Evolutionary conservation across 2,329 filamentous ascomycete genomes (phyloP).

Genomic region (Botrytis aclada): DNA sequence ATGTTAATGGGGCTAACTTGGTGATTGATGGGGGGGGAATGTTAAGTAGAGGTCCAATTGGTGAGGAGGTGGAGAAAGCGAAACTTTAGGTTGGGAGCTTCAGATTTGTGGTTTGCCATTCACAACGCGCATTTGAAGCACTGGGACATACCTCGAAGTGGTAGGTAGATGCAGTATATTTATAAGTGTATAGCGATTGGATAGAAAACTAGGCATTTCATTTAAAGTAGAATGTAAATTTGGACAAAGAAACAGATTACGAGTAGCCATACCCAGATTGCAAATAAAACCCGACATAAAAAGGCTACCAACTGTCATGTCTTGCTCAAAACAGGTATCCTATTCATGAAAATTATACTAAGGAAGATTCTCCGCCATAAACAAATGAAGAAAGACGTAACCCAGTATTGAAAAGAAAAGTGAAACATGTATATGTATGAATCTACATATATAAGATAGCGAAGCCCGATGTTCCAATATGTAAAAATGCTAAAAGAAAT

Average conservation of each 20-base stretch:
- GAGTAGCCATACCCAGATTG: neutral
- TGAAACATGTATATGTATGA: neutral
- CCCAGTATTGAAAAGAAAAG: neutral
- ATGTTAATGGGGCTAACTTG: slow-evolving; percentile 70
- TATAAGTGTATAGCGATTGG: neutral
- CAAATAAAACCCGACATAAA: neutral
- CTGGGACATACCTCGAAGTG: neutral
- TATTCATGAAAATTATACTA: neutral
- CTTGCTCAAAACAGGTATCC: neutral
- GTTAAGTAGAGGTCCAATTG: slow-evolving; percentile 48
- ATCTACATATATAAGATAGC: neutral
- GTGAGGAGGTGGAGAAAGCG: neutral
- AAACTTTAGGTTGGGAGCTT: neutral
- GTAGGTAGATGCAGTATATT: neutral
- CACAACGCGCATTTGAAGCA: neutral
- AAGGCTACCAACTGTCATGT: neutral
- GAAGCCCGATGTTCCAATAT: neutral
- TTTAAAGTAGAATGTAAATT: neutral
- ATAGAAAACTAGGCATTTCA: neutral
- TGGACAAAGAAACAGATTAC: neutral
- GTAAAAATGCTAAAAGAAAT: neutral
- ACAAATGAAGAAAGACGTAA: neutral
- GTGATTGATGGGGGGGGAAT: slow-evolving; percentile 67
- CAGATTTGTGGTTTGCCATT: neutral
- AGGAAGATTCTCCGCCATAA: neutral